Percentiles rank a stretch among this genome's conserved stretches.
These are phyloP conservation scores for Penicillium sp. DNA, from an alignment of 2,329 filamentous ascomycete genomes.

Conservation along the genomic window DNA sequence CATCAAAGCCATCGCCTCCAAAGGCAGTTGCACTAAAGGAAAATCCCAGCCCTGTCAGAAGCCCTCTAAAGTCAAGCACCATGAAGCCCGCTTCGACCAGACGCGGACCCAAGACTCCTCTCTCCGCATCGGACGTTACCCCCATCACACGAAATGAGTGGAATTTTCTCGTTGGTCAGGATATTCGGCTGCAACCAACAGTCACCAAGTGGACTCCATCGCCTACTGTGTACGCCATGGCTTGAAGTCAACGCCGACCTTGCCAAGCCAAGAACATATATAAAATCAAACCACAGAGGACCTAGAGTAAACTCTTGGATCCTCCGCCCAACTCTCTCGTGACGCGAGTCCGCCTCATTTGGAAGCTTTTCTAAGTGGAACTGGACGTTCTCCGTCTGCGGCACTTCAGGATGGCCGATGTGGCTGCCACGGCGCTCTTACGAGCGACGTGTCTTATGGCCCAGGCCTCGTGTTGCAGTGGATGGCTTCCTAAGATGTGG, in stretches of 20 bases:
- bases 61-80: conserved; percentile 1
- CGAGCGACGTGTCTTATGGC: no score
- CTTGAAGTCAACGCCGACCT: conserved; percentile 22
- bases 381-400: neutral
- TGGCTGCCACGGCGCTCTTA: no score
- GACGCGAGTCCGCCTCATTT: neutral
- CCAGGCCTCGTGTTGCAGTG: neutral
- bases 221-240: conserved; percentile 33
- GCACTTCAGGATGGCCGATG: neutral
- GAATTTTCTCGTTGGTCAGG: conserved; percentile 42
- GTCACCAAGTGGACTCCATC: conserved; percentile 44
- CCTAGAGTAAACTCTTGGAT: neutral
- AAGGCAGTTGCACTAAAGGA: neutral
- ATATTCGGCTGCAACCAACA: conserved; percentile 33
- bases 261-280: neutral
- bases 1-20: neutral
- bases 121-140: conserved; percentile 47
- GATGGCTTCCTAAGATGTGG: neutral
- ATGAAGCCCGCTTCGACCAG: conserved; percentile 15
- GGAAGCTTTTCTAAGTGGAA: neutral
- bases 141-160: conserved; percentile 47
- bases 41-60: neutral
- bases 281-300: neutral
- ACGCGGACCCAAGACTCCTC: conserved; percentile 42
- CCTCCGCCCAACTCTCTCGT: neutral